Base-by-base conservation (phyloP, 306 rosid species). In the Lathyrus sativus region DNA sequence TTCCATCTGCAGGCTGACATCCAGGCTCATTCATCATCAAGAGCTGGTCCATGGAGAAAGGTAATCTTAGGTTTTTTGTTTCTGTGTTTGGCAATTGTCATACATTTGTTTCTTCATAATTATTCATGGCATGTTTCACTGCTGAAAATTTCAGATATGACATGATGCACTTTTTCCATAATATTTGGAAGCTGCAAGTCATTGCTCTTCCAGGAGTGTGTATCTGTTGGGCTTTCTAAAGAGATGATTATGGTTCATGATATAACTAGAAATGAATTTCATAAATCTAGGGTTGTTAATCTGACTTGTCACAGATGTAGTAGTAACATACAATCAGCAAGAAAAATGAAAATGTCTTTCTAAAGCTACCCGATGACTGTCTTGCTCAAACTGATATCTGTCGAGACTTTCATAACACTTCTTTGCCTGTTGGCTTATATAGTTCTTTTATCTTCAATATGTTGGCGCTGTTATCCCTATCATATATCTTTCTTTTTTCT, bases 31-130 rank as follows among this genome's bases (percentile, higher is more conserved):
- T n/a, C 85, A 48, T 82, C 97, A 19, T 71, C 96, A 41, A 93
- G 87, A 82, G 19, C 80, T 49, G 90, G 99, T 68, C 99, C 97
- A 10, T 93, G 99, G 99, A 93, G 97, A 72, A 93, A 85, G 93
- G 99, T 93, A 76, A 83, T 61, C 42, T 67, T 65, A 55, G 10
- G 62, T 50, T 9, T 76, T 46, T 68, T 59, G 7, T 48, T 57
- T 26, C 17, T 31, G 1, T 38, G 37, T 19, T 19, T 45, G 22
- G 0, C 17, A 59, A 53, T 62, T 28, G 0, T 35, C 35, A 58
- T 29, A 31, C 33, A 46, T 58, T 49, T 42, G 61, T 48, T 64
- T 37, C 2, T 54, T 65, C 5, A 29, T 4, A 39, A 44, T 46
- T 24, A 50, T 55, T 3, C 33, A 19, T 33, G 49, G 24, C 43